These are phyloP conservation scores for Fusarium pseudograminearum DNA, from an alignment of 2,329 filamentous ascomycete species.

Conservation along the genomic window DNA sequence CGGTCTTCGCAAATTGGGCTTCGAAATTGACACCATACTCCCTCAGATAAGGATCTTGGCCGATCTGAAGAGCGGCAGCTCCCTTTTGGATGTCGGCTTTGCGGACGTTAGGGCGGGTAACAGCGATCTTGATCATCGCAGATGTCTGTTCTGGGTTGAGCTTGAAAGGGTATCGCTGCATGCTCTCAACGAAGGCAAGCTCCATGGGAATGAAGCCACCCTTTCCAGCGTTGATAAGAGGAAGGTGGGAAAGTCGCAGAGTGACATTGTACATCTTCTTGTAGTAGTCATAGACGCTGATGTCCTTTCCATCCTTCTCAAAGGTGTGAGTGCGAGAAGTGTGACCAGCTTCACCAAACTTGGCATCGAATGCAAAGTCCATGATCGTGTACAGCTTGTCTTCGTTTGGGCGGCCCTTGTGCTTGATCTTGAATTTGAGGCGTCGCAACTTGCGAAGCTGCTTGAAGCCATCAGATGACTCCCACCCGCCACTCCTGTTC, in stretches of 20 bases:
- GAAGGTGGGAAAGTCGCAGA: slow-evolving; percentile 62
- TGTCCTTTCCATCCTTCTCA: slow-evolving; percentile 59
- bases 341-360: slow-evolving; percentile 60
- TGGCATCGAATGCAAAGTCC: slow-evolving; percentile 61
- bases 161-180: slow-evolving; percentile 74
- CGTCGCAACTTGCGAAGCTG: slow-evolving; percentile 66
- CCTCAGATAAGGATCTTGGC: slow-evolving; percentile 77
- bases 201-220: slow-evolving; percentile 72
- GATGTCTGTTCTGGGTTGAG: slow-evolving; percentile 74
- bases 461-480: slow-evolving; percentile 65
- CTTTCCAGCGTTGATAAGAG: slow-evolving; percentile 68
- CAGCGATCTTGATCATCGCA: slow-evolving; percentile 93
- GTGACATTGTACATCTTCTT: slow-evolving; percentile 64
- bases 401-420: slow-evolving; percentile 59
- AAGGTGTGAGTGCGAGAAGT: slow-evolving; percentile 69
- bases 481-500: slow-evolving; percentile 37
- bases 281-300: slow-evolving; percentile 68
- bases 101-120: slow-evolving; percentile 79
- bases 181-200: slow-evolving; percentile 62
- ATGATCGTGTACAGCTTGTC: slow-evolving; percentile 65
- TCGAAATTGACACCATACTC: slow-evolving; percentile 81
- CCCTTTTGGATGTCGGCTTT: slow-evolving; percentile 68
- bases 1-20: slow-evolving; percentile 70
- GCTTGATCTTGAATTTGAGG: slow-evolving; percentile 67
- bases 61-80: slow-evolving; percentile 71